Base-by-base conservation (phyloP, 176 grass and related monocot genomes). In the Calamus simplicifolius region DNA sequence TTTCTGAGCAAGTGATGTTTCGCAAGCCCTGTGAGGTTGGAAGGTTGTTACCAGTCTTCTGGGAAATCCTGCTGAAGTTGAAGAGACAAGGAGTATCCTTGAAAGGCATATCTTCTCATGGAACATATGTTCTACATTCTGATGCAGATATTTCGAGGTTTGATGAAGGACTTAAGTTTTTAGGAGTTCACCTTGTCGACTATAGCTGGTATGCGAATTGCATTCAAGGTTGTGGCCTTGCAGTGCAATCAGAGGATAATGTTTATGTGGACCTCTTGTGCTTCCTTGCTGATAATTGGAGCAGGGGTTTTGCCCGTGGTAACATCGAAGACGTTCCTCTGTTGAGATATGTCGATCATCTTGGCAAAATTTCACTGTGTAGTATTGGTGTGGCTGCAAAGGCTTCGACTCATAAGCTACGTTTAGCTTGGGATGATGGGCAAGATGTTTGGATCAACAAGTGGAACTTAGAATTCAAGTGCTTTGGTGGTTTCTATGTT, bases 191-290 rank as follows among this genome's bases (percentile, higher is more conserved):
- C 25, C 68, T 35, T 4, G 80, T 94, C 49, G 29, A 30, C 10
- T 6, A 17, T 51, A 53, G 64, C 23, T 94, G 89, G 89, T 94
- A 94, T 48, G 80, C 26, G 0, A 88, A 85, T 43, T 94, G 81
- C 51, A 94, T 94, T 12, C 67, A 63, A 66, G 71, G 84, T 5
- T 85, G 66, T 1, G 64, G 81, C 71, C 68, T 88, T 71, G 54
- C 75, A 13, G 85, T 70, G 19, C 62, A 76, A 54, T 58, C 69
- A 25, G 0, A 53, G 2, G 89, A 94, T 38, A 27, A 66, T 21
- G 28, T 94, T 27, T 94, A 94, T 31, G 6, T 88, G 61, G 61
- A 79, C 18, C 69, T 94, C 31, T 15, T 94, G 27, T 63, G 26
- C 56, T 94, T 88, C 58, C 16, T 94, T 17, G 73, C 71, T 0